Conservation (phyloP, 2,329 filamentous ascomycete species). For the Aureobasidium sp. region DNA sequence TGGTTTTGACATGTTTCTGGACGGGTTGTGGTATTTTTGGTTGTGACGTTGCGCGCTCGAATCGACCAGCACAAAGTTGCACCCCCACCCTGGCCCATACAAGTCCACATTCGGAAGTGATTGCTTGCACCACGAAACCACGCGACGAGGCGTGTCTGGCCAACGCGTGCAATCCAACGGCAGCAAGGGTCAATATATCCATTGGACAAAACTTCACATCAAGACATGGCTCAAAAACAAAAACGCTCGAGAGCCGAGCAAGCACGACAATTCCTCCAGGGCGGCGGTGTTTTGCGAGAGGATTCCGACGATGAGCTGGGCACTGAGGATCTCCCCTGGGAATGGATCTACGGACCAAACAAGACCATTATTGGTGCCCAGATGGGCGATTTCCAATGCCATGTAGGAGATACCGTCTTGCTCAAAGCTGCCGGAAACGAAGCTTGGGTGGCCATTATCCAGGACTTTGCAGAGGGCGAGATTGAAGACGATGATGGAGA, state of each 20-base stretch:
- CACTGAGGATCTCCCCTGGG: constrained; percentile 41
- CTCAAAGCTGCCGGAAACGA: constrained; percentile 85
- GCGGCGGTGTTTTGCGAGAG: constrained; percentile 57
- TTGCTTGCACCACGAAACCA: constrained; percentile 5
- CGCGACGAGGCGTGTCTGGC: neutral
- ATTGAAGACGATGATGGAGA: constrained; percentile 51
- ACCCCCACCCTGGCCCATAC: neutral
- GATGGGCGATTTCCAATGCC: constrained; percentile 73
- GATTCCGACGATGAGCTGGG: constrained; percentile 82
- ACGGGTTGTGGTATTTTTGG: neutral
- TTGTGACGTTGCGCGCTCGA: constrained; percentile 3
- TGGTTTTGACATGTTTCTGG: neutral
- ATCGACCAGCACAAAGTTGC: neutral
- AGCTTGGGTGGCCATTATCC: constrained; percentile 86
- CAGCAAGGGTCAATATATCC: neutral
- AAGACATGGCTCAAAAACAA: constrained; percentile 17
- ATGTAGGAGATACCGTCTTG: constrained; percentile 72
- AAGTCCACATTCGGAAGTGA: constrained; percentile 1
- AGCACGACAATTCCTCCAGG: constrained; percentile 44
- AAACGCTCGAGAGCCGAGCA: constrained; percentile 36
- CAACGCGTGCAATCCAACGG: neutral
- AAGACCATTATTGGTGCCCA: constrained; percentile 63
- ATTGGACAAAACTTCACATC: neutral
- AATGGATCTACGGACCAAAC: constrained; percentile 47
- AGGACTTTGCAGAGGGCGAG: constrained; percentile 67